Conservation (phyloP, 23 red algal species). For the Gracilaria gracilis region DNA sequence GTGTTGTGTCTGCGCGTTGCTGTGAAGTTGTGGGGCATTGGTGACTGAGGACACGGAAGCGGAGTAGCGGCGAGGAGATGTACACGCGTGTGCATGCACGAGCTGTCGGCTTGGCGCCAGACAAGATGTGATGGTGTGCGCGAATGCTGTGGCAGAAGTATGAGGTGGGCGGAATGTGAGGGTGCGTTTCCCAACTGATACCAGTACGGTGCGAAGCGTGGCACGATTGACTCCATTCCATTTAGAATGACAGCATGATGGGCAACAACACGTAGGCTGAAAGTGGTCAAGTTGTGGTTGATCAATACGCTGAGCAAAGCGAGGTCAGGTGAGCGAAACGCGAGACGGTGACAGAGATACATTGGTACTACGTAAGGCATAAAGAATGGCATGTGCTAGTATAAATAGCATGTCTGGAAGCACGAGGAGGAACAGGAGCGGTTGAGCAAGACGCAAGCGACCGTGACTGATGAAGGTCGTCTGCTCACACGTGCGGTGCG, state of each 20-base stretch:
- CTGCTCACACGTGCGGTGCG: too few relatives aligned
- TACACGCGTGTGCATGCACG: background rate
- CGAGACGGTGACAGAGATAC: background rate
- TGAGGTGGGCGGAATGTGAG: background rate
- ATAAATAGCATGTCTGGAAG: background rate
- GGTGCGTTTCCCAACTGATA: background rate
- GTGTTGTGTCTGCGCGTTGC: background rate
- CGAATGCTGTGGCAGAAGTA: background rate
- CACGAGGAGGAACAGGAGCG: background rate
- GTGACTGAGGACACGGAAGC: background rate
- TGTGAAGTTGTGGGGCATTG: background rate
- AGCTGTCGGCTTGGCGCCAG: background rate
- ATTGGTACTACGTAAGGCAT: background rate
- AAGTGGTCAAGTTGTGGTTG: background rate
- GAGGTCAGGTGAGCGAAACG: background rate
- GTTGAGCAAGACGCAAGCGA: background rate
- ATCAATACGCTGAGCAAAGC: background rate
- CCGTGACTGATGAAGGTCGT: too few relatives aligned
- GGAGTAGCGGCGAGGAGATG: background rate
- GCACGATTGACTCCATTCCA: background rate
- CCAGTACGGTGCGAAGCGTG: background rate
- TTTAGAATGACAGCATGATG: background rate
- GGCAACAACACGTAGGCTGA: background rate
- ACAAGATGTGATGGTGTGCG: background rate
- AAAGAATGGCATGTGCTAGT: background rate